Evolutionary conservation across 2,329 filamentous ascomycete genomes (phyloP), one percentile per base, ranked within the genome.

Genomic region (Aspergillus ruber): DNA sequence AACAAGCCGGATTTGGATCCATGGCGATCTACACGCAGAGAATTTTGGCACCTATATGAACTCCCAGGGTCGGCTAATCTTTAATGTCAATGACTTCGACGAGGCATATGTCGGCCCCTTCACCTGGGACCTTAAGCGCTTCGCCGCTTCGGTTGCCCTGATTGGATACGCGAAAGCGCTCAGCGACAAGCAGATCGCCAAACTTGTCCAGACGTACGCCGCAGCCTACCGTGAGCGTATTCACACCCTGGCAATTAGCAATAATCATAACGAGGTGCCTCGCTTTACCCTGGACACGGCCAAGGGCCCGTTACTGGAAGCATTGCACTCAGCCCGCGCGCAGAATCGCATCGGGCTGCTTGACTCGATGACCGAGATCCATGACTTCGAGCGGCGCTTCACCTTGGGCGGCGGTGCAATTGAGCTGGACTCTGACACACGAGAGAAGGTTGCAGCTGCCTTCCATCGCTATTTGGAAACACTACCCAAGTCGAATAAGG

Each of bases 31-130:
- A 10, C 53, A 56, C 44, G 53, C 53, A 2, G 53, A 56, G 42
- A 56, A 56, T 43, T 56, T 56, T 18, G 53, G 53, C 47, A 54
- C 53, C 2, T 56, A 54, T 38, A 56, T 56, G 53, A 50, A 56
- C 43, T 53, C 52, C 12, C 23, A 56, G 33, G 53, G 53, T n/a
- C 50, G 50, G 4, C 40, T 56, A 20, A 49, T 56, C 21, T 56
- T 56, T 48, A 54, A 56, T 44, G 53, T 56, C 18, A 56, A 56
- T 21, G 53, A 56, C 50, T 56, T 56, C 25, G 53, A 56, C 41
- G 53, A 56, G 35, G 53, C 53, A 10, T 56, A 53, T 23, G 50
- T 56, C 20, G 53, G 53, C n/a, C 53, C 53, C 13, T 56, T 56
- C 18, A 48, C 51, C 21, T 54, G 52, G 52, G 53, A 56, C n/a